Evolutionary conservation across 768 basidiomycete species (phyloP), one percentile per base, ranked within the genome.

Genomic region (Sistotremastrum niveocremeum): DNA sequence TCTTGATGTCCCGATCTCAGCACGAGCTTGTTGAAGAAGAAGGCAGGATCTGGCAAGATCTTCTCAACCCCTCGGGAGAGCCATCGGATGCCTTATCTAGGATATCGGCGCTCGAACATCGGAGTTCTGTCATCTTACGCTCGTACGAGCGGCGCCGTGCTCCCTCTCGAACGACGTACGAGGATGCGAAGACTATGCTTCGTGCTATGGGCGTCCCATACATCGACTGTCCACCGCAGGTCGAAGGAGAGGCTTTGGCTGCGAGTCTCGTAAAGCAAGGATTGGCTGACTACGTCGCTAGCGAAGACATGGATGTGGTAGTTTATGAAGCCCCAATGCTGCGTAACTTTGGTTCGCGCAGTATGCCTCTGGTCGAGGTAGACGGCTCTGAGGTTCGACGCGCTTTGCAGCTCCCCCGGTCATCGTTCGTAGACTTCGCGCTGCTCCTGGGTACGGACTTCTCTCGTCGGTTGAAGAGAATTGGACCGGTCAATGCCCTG

Each of bases 381-480:
- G 75, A 73, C 10, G 86, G 84, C 4, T 52, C 70, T 1, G 70
- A 79, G 3, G 66, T 90, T 12, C 82, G 80, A 6, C 49, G 60
- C 1, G 65, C 64, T 5, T 72, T 89, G 34, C 57, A 66, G 7
- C 73, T 95, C 30, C 64, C 73, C 52, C 70, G 69, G 6, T 56
- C 66, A 0, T 59, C 74, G 42, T 91, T 74, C 60, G 60, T 94
- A 54, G 91, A 95, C 62, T 90, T 94, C 61, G 79, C 77, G 0
- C 74, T 94, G 43, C 70, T 95, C 5, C 72, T 91, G 7, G 91
- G 91, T 7, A 94, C 90, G 2, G 91, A 95, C 61, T 93, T 94
- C 54, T 81, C 86, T 0, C 76, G 81, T 40, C 77, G 91, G 4
- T 84, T 95, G 48, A 82, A 75, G 46, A 79, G 81, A 49, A 67